These are phyloP conservation scores for Cladophialophora yegresii DNA, from an alignment of 2,329 filamentous ascomycete species.

Conservation along the genomic window DNA sequence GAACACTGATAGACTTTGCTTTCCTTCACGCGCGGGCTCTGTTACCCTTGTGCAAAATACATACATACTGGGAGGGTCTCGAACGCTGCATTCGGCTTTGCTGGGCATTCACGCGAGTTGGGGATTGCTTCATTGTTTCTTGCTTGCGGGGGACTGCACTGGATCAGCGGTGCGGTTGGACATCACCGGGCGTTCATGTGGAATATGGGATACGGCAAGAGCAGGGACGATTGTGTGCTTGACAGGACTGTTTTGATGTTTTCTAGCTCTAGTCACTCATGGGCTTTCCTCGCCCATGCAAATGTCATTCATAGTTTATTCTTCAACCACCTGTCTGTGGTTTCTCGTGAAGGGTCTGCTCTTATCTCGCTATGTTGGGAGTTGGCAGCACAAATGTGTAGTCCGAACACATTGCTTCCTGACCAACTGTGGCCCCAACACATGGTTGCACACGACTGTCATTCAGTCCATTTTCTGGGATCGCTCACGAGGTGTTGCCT, in stretches of 20 bases:
- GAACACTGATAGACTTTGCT: conserved; percentile 18
- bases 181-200: conserved; percentile 1
- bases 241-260: neutral
- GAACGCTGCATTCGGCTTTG: conserved; percentile 11
- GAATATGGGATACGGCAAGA: neutral
- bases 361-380: neutral
- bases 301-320: conserved; percentile 20
- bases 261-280: neutral
- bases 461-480: too few species aligned
- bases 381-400: too few species aligned
- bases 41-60: conserved; percentile 13
- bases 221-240: neutral
- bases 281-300: conserved; percentile 7
- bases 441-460: too few species aligned
- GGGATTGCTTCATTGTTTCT: conserved; percentile 2
- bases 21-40: conserved; percentile 8
- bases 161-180: neutral
- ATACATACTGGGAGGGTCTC: conserved; percentile 21
- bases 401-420: too few species aligned
- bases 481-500: too few species aligned
- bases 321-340: neutral
- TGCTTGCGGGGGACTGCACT: neutral
- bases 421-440: too few species aligned
- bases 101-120: conserved; percentile 31
- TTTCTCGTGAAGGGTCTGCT: neutral